Percentiles rank a stretch among this genome's conserved stretches.
phyloP scores from a whole-genome alignment of 2,329 filamentous ascomycete genomes.

The Cladosporium halotolerans region DNA sequence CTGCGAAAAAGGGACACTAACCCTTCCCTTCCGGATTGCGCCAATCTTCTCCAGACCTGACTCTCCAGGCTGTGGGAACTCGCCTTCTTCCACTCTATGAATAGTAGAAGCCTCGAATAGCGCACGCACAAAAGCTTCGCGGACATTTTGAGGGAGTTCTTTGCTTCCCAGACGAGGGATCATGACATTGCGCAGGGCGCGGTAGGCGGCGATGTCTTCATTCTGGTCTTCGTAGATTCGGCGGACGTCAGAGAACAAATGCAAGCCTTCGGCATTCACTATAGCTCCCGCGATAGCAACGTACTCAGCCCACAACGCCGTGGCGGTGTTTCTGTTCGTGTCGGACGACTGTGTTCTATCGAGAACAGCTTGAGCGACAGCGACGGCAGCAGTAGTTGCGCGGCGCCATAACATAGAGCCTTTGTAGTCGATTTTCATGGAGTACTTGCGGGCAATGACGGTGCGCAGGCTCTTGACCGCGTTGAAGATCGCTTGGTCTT shows the following conservation, averaged over 20 bases:
- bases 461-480: constrained; percentile 61
- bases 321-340: constrained; percentile 30
- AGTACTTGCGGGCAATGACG: constrained; percentile 74
- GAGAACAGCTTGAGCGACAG: constrained; percentile 61
- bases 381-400: constrained; percentile 64
- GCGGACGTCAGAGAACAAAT: constrained; percentile 20
- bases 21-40: constrained; percentile 62
- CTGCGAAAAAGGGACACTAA: constrained; percentile 57
- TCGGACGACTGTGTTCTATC: constrained; percentile 37
- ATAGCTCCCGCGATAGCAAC: constrained; percentile 34
- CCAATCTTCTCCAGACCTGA: constrained; percentile 59
- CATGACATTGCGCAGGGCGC: constrained; percentile 62
- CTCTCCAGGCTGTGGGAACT: constrained; percentile 47
- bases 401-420: constrained; percentile 70
- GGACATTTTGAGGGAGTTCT: constrained; percentile 59
- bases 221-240: constrained; percentile 61
- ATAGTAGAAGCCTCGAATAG: constrained; percentile 80
- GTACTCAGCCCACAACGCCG: constrained; percentile 58
- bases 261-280: constrained; percentile 31
- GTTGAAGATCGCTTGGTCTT: constrained; percentile 57
- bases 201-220: constrained; percentile 75
- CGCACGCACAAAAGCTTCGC: constrained; percentile 64
- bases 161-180: constrained; percentile 65
- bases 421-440: constrained; percentile 65
- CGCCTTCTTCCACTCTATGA: constrained; percentile 59